Evolutionary conservation across 202 grass and related monocot species (phyloP).

Genomic region (Panicum virgatum): DNA sequence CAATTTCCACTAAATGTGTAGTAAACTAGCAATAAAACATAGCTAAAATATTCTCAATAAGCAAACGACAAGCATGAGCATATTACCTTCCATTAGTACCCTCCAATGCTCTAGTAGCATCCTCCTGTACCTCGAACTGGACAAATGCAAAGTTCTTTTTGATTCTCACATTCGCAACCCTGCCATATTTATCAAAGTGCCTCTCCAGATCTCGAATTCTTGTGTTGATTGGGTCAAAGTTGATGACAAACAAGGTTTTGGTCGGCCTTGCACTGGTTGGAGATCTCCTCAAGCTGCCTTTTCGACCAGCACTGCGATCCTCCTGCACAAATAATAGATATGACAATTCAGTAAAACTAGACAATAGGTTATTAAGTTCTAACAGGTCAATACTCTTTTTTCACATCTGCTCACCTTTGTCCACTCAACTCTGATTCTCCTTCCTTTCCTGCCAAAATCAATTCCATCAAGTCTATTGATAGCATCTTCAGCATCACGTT

Average conservation of each 20-base stretch:
- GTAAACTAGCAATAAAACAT: slow-evolving; percentile 15
- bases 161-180: slow-evolving; percentile 83
- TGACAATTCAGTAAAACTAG: slow-evolving; percentile 3
- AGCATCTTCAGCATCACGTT: slow-evolving; percentile 93
- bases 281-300: slow-evolving; percentile 69
- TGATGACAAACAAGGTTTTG: slow-evolving; percentile 98
- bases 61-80: not conserved
- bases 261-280: slow-evolving; percentile 73
- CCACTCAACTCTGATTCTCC: slow-evolving; percentile 88
- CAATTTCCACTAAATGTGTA: not conserved
- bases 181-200: slow-evolving; percentile 95
- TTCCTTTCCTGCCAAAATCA: slow-evolving; percentile 94
- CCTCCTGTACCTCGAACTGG: slow-evolving; percentile 86
- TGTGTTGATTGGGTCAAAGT: slow-evolving; percentile 94
- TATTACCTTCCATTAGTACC: slow-evolving; percentile 82
- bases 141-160: slow-evolving; percentile 96
- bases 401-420: slow-evolving; percentile 57
- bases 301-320: slow-evolving; percentile 68
- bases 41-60: not conserved
- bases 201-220: slow-evolving; percentile 88
- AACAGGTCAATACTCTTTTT: slow-evolving; percentile 4
- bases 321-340: slow-evolving; percentile 52
- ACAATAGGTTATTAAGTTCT: not conserved
- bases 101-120: slow-evolving; percentile 92
- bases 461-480: slow-evolving; percentile 76